These are phyloP conservation scores for Acidomyces sp. DNA, from an alignment of 495 filamentous ascomycete genomes.

Conservation along the genomic window DNA sequence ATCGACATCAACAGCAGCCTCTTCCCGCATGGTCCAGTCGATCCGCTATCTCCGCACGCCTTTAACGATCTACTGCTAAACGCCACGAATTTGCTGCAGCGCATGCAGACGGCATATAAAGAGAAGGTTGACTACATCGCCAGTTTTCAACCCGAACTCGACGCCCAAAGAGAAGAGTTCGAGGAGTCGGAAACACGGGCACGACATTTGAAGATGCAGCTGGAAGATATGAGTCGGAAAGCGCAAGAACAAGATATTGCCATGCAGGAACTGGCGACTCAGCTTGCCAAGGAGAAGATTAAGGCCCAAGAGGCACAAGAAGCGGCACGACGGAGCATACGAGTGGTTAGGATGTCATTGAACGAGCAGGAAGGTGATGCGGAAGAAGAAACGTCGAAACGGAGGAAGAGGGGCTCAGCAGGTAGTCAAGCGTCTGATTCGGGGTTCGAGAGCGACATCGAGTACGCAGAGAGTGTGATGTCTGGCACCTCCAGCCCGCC, in stretches of 20 bases:
- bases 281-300: constrained; percentile 48
- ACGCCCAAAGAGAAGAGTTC: constrained; percentile 54
- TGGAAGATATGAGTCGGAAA: constrained; percentile 63
- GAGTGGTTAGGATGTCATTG: constrained; percentile 13
- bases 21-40: constrained; percentile 40
- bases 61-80: constrained; percentile 58
- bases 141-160: constrained; percentile 48
- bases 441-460: constrained; percentile 28
- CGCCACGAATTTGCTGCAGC: constrained; percentile 49
- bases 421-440: constrained; percentile 21
- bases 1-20: constrained; percentile 52
- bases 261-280: constrained; percentile 49
- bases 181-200: constrained; percentile 60
- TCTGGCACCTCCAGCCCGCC: constrained; percentile 12
- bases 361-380: neutral
- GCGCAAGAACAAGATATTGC: constrained; percentile 50
- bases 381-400: constrained; percentile 10
- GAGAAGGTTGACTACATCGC: constrained; percentile 45
- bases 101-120: constrained; percentile 60
- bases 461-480: constrained; percentile 19
- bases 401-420: constrained; percentile 16
- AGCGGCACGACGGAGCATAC: constrained; percentile 19
- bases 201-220: constrained; percentile 53
- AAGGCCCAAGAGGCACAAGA: constrained; percentile 42
- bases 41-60: constrained; percentile 49